A percentile compares a stretch with the other conserved stretches of the same genome.
Evolutionary conservation across 2,329 filamentous ascomycete species (phyloP).

Genomic region (Phaeosphaeriaceae sp.): DNA sequence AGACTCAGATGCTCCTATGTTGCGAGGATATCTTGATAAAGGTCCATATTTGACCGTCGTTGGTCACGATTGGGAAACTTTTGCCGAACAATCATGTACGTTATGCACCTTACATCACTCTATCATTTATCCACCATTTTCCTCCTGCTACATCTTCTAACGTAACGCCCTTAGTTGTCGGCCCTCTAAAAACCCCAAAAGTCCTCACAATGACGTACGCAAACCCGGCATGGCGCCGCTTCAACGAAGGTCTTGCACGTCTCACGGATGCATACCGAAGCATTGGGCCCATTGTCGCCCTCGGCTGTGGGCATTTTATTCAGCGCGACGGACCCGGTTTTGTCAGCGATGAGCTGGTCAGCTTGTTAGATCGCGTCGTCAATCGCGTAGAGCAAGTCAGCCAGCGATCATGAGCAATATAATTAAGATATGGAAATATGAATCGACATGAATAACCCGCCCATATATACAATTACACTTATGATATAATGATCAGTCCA

Average conservation of each 20-base stretch:
- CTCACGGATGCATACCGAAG: constrained; percentile 52
- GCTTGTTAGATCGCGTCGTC: constrained; percentile 43
- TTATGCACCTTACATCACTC: background rate
- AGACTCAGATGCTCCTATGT: constrained; percentile 48
- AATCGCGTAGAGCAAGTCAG: constrained; percentile 44
- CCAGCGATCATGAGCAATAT: constrained; percentile 17
- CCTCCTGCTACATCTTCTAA: background rate
- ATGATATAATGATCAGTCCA: too few relatives aligned
- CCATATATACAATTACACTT: constrained; percentile 3
- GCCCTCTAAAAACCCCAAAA: constrained; percentile 39
- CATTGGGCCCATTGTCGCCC: constrained; percentile 56
- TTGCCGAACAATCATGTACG: constrained; percentile 56
- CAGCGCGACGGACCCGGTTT: constrained; percentile 60
- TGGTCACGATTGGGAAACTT: constrained; percentile 61
- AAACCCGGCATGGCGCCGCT: constrained; percentile 61
- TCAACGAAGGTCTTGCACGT: constrained; percentile 59
- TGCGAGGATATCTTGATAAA: constrained; percentile 47
- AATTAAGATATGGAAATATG: too few relatives aligned
- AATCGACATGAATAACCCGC: background rate
- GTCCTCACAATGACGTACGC: constrained; percentile 57
- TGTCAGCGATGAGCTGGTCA: constrained; percentile 41
- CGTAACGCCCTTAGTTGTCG: constrained; percentile 23
- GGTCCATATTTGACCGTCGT: constrained; percentile 58
- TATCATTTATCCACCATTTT: background rate
- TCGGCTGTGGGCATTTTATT: constrained; percentile 62